Evolutionary conservation across 371 early-diverging fungal genomes (phyloP).

Genomic region (Mucor racemosus): DNA sequence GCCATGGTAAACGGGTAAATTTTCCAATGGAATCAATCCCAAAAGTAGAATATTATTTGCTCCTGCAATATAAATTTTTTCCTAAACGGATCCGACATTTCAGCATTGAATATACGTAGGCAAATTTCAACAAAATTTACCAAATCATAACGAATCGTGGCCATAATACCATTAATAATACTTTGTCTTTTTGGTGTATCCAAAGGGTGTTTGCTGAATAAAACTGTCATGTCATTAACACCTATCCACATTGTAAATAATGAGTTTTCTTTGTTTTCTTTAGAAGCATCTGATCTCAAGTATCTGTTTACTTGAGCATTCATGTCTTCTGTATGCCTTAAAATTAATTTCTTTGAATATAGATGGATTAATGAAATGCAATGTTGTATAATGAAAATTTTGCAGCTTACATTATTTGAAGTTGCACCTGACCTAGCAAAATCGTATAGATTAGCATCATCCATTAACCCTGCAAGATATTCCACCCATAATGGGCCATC

Average conservation of each 20-base stretch:
- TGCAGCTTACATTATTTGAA: slow-evolving; percentile 16
- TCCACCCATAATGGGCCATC: slow-evolving; percentile 29
- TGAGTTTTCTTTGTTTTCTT: not conserved
- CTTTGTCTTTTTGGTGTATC: not conserved
- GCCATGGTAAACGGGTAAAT: slow-evolving; percentile 7
- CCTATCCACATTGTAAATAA: slow-evolving; percentile 23
- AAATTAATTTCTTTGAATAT: not conserved
- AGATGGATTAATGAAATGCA: not conserved
- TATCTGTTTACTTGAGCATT: not conserved
- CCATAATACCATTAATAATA: slow-evolving; percentile 1
- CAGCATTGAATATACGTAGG: not conserved
- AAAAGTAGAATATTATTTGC: slow-evolving; percentile 16
- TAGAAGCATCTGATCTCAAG: not conserved
- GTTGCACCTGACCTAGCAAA: slow-evolving; percentile 28
- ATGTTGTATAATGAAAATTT: not conserved
- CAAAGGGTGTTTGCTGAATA: not conserved
- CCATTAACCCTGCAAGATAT: slow-evolving; percentile 10
- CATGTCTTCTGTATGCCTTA: not conserved
- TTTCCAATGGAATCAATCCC: slow-evolving; percentile 20
- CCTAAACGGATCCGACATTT: not conserved
- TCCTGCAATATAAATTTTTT: not conserved
- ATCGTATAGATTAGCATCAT: slow-evolving; percentile 9
- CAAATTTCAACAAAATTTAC: not conserved
- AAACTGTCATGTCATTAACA: slow-evolving; percentile 22
- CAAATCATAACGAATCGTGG: slow-evolving; percentile 7